Base-by-base conservation (phyloP, 345 rosid species). In the Moricandia moricandioides region DNA sequence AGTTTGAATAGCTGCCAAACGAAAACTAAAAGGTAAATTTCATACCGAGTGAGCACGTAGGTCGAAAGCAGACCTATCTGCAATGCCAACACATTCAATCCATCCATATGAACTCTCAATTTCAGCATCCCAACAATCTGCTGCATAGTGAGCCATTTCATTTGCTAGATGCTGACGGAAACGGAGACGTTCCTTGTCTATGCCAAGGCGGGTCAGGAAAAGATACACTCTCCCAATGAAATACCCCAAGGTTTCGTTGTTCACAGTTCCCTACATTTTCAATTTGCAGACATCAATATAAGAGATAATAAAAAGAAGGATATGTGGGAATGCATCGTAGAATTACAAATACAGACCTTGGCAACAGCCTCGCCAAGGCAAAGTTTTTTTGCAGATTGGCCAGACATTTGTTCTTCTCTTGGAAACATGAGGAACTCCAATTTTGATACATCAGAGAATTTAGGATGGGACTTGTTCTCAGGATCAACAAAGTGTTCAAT, bases 61-160 rank as follows among this genome's bases (percentile, higher is more conserved):
- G 84, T 92, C 97, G 67, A 81, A 92, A 0, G 97, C 96, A 83
- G 99, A 92, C 71, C 97, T 86, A 81, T 95, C 97, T 59, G 99
- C 99, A 78, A 92, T 90, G 37, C 99, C 97, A 64, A 95, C 99
- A 82, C 99, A 95, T 80, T 95, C 97, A 17, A 92, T 86, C 99
- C 99, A 95, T 49, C 97, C 97, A 77, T 91, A 92, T 0, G 97
- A 88, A 69, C 89, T 77, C 76, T 94, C 97, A 30, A 94, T 94
- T 84, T 91, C 98, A 34, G 97, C 98, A 86, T 94, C 98, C 98
- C 98, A 94, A 74, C 98, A 94, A 66, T 92, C 98, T 29, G 97
- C 93, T 7, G 98, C 98, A 72, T 94, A 94, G 77, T 90, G 98
- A 14, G 98, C 97, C 98, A 94, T 91, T 83, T 94, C 98, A 69